Base-by-base conservation (phyloP, 2,329 filamentous ascomycete genomes). In the Penicillium sp. region DNA sequence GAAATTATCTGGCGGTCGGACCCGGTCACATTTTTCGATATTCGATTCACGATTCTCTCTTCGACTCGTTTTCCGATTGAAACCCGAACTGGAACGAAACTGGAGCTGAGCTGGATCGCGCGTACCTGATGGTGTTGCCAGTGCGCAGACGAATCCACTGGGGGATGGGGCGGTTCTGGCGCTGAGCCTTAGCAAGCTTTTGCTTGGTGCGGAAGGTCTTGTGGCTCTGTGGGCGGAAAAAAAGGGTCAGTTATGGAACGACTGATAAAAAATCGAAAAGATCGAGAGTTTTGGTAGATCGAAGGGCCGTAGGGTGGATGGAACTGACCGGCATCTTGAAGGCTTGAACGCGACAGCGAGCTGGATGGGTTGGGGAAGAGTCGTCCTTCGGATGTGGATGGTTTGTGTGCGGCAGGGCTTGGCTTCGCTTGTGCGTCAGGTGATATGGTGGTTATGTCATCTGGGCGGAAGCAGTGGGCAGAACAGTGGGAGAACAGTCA, bases 131-230 rank as follows among this genome's bases (percentile, higher is more conserved):
- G 83, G 92, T 97, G 88, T 99, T 99, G 82, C 88, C 89, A 75
- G 94, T 97, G 80, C 93, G 89, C 77, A 99, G 88, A 79, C 94
- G 90, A 80, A 99, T 97, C 94, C 94, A 99, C 87, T 99, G 94
- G 69, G 94, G 94, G 79, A 99, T 97, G 73, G 94, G 94, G 80
- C 94, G 90, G 89, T 99, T 99, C 87, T 97, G 93, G 88, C 96
- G 97, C 87, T 97, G 93, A 79, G 94, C 94, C 87, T 93, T 97
- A 79, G 94, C 94, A 85, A 99, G 92, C 94, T 99, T 99, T 83
- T 95, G 90, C 92, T 99, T 99, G 83, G 92, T 97, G 81, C 92
- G 90, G 92, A 99, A 99, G 79, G 92, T 91, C 89, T 99, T 99
- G 86, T 99, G 92, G 89, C 89, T 93, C 93, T 97, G 79, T 77